Conservation (phyloP, 139 green algal species). For the Picochlorum sp. region DNA sequence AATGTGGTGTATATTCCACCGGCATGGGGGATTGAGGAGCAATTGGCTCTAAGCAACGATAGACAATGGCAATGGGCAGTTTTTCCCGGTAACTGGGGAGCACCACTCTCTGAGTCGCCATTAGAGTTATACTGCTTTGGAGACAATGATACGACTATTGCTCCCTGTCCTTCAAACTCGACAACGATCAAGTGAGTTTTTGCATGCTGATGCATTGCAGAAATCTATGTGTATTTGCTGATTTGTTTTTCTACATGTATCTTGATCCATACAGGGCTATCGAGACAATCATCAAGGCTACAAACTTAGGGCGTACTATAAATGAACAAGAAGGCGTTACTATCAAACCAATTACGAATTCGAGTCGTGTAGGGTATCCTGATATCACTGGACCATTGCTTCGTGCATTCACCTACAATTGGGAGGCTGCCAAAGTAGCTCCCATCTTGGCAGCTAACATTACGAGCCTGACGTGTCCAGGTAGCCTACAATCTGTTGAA, state of each 20-base stretch:
- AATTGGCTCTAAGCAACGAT: not conserved
- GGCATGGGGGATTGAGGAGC: not conserved
- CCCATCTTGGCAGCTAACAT: not conserved
- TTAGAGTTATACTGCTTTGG: conserved; percentile 6
- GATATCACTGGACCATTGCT: conserved; percentile 4
- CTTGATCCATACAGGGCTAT: too few species aligned
- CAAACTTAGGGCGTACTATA: not conserved
- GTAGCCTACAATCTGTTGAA: not conserved
- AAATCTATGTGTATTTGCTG: too few species aligned
- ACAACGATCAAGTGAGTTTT: not conserved
- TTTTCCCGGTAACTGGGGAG: conserved; percentile 19
- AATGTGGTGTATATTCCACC: conserved; percentile 6
- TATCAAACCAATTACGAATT: not conserved
- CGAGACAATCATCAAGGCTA: not conserved
- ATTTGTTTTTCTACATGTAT: too few species aligned
- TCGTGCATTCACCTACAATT: conserved; percentile 7
- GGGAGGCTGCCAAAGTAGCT: not conserved
- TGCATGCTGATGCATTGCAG: too few species aligned
- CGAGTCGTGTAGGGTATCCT: not conserved
- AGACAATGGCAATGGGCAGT: conserved; percentile 5
- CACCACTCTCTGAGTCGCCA: not conserved
- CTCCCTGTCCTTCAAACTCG: not conserved
- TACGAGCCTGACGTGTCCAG: not conserved
- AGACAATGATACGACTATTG: not conserved
- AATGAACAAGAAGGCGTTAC: not conserved